Conservation (phyloP, 257 asterid species). For the Solanum commersonii region DNA sequence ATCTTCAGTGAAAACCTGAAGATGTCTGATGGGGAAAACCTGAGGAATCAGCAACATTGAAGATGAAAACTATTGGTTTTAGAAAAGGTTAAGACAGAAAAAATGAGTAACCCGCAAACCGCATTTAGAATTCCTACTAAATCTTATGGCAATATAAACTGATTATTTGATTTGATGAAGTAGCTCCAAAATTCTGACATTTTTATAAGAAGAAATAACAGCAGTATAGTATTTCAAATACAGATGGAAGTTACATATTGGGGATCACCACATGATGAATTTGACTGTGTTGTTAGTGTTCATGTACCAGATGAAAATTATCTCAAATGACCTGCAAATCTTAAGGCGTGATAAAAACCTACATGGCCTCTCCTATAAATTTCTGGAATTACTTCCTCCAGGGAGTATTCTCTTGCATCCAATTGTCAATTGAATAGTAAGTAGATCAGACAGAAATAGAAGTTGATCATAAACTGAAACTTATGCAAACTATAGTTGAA, state of each 20-base stretch:
- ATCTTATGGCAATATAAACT: neutral
- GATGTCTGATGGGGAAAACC: slow-evolving; percentile 81
- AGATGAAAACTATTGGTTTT: neutral
- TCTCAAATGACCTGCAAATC: neutral
- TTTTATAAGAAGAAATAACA: neutral
- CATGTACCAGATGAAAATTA: neutral
- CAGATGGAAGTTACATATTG: neutral
- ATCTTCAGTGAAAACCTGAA: slow-evolving; percentile 67
- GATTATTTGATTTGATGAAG: neutral
- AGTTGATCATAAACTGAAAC: neutral
- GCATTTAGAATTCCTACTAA: neutral
- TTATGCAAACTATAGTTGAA: neutral
- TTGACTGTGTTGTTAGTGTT: neutral
- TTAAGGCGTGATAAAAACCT: neutral
- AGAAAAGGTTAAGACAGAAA: neutral
- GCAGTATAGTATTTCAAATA: neutral
- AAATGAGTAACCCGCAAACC: neutral
- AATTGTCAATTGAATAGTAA: neutral
- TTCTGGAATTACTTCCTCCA: neutral
- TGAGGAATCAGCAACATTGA: slow-evolving; percentile 16
- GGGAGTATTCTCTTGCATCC: neutral
- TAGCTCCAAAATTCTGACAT: neutral
- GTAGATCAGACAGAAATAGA: neutral
- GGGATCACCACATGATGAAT: neutral
- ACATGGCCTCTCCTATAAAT: neutral